Evolutionary conservation across 2,329 filamentous ascomycete species (phyloP).

Genomic region (Cryoendolithus antarcticus): DNA sequence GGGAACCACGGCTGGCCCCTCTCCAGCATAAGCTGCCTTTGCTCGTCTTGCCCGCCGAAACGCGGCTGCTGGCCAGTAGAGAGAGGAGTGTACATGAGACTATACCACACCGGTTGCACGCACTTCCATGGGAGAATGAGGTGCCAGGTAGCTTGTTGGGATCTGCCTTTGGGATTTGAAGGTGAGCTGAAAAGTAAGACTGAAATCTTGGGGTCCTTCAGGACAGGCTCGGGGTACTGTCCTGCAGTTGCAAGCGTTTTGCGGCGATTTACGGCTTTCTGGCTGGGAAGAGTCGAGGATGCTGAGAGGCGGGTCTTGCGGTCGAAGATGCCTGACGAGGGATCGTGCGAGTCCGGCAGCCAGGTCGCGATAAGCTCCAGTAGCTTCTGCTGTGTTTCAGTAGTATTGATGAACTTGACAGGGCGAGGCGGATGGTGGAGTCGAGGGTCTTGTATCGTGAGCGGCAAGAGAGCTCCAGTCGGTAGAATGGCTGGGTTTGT

Average conservation of each 20-base stretch:
- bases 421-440: conserved; percentile 61
- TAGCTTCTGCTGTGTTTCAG: conserved; percentile 28
- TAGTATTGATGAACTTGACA: conserved; percentile 20
- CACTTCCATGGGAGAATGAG: conserved; percentile 84
- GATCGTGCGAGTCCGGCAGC: conserved; percentile 46
- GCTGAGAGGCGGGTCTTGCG: conserved; percentile 53
- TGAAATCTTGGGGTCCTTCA: conserved; percentile 64
- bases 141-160: conserved; percentile 62
- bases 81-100: conserved; percentile 68
- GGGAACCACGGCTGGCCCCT: conserved; percentile 71
- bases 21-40: conserved; percentile 72
- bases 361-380: conserved; percentile 53
- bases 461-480: conserved; percentile 55
- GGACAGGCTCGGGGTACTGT: conserved; percentile 42
- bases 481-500: conserved; percentile 61
- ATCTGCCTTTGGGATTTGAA: conserved; percentile 20
- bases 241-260: conserved; percentile 54
- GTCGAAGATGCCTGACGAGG: conserved; percentile 47
- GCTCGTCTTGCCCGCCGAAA: conserved; percentile 71
- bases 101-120: conserved; percentile 74
- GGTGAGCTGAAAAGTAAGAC: conserved; percentile 49
- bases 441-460: conserved; percentile 67
- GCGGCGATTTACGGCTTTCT: conserved; percentile 70
- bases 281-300: conserved; percentile 54
- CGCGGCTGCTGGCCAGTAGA: conserved; percentile 68